A percentile compares a stretch with the other conserved stretches of the same genome.
Conservation (phyloP, 2,329 filamentous ascomycete species). For the Dactylonectria estremocensis region DNA sequence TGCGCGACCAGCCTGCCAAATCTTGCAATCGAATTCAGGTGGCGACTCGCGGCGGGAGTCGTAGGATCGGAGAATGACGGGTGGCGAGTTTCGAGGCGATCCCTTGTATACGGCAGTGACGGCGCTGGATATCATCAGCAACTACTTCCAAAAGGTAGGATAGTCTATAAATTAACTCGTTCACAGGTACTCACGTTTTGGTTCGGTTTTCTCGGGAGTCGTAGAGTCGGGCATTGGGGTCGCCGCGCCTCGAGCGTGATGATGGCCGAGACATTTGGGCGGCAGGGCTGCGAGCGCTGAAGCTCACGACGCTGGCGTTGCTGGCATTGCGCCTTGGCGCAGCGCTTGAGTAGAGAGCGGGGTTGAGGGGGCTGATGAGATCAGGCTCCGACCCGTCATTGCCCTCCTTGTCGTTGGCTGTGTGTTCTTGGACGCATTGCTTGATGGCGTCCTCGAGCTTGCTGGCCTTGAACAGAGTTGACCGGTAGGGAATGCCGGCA, state of each 20-base stretch:
- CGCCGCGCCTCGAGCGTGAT: conserved; percentile 76
- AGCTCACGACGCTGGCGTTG: conserved; percentile 87
- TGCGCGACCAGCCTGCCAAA: conserved; percentile 98
- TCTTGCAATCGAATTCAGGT: conserved; percentile 92
- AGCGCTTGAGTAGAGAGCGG: conserved; percentile 59
- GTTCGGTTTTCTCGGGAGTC: conserved; percentile 88
- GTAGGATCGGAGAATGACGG: conserved; percentile 90
- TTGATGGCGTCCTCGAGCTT: conserved; percentile 94
- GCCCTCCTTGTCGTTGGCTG: conserved; percentile 83
- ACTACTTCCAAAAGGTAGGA: not conserved
- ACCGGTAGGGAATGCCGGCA: conserved; percentile 93
- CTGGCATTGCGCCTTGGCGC: conserved; percentile 76
- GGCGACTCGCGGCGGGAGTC: conserved; percentile 93
- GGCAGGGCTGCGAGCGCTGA: conserved; percentile 77
- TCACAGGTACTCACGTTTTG: conserved; percentile 80
- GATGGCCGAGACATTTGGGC: conserved; percentile 69
- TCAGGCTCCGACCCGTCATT: conserved; percentile 76
- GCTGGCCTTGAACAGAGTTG: conserved; percentile 96
- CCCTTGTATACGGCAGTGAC: conserved; percentile 94
- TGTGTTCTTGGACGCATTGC: conserved; percentile 89
- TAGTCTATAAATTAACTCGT: not conserved
- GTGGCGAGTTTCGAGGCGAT: conserved; percentile 76
- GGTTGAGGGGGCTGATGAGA: conserved; percentile 58
- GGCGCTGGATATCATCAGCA: conserved; percentile 69
- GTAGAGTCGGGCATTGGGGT: conserved; percentile 90